Evolutionary conservation across 108 stramenopile species (phyloP).

Genomic region (Conticribra guillardii): DNA sequence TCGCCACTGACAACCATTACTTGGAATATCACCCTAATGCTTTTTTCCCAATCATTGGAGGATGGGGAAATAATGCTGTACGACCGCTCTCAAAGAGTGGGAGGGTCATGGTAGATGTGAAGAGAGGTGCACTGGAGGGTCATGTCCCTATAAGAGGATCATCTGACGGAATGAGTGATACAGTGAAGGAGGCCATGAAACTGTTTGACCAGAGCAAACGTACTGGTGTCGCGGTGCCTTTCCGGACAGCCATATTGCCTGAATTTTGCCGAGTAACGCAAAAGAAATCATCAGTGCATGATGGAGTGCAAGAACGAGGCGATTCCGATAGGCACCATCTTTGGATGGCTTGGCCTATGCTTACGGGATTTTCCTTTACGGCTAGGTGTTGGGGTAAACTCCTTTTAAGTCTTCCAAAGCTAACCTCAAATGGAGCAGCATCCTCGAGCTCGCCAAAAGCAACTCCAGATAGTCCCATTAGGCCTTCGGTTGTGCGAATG

Average conservation of each 20-base stretch:
- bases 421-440: conserved; percentile 1
- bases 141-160: conserved; percentile 62
- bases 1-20: conserved; percentile 68
- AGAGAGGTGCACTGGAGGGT: conserved; percentile 61
- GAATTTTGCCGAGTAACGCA: conserved; percentile 34
- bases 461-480: conserved; percentile 28
- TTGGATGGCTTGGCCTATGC: conserved; percentile 57
- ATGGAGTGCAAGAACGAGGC: conserved; percentile 2
- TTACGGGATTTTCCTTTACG: conserved; percentile 43
- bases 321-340: conserved; percentile 61
- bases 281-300: conserved; percentile 16
- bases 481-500: conserved; percentile 42
- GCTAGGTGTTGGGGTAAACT: conserved; percentile 52
- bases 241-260: conserved; percentile 65
- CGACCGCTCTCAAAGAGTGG: conserved; percentile 67
- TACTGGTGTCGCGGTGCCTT: conserved; percentile 68
- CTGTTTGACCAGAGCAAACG: conserved; percentile 71
- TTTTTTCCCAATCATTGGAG: conserved; percentile 71
- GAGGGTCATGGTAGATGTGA: conserved; percentile 71
- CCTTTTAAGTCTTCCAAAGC: conserved; percentile 65
- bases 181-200: conserved; percentile 75
- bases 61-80: conserved; percentile 71
- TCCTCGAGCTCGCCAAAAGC: background rate
- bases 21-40: conserved; percentile 66
- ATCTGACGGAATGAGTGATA: conserved; percentile 67